Evolutionary conservation across 768 basidiomycete genomes (phyloP).

Genomic region (Sistotremastrum suecicum): DNA sequence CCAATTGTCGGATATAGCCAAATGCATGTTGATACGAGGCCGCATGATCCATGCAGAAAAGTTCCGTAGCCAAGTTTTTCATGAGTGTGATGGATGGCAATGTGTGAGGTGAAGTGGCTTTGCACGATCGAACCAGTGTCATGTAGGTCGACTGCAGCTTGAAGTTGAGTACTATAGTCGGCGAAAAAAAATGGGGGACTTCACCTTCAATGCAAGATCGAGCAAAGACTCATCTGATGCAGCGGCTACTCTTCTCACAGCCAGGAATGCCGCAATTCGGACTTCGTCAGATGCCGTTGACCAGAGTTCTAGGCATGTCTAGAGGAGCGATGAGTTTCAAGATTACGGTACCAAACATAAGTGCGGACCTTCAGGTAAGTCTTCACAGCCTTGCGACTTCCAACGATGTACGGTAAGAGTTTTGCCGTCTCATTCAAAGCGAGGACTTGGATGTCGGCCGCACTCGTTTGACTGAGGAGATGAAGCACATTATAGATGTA

Average conservation of each 20-base stretch:
- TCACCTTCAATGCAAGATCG: slow-evolving; percentile 78
- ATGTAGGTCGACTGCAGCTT: slow-evolving; percentile 66
- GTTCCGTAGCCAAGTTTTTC: slow-evolving; percentile 94
- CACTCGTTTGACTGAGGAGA: slow-evolving; percentile 61
- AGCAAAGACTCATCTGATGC: slow-evolving; percentile 67
- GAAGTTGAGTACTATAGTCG: not conserved
- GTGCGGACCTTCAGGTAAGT: slow-evolving; percentile 65
- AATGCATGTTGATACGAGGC: slow-evolving; percentile 88
- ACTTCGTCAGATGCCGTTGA: slow-evolving; percentile 66
- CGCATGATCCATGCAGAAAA: slow-evolving; percentile 68
- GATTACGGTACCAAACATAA: not conserved
- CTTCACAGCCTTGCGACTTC: slow-evolving; percentile 74
- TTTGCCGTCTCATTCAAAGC: slow-evolving; percentile 79
- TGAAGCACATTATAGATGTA: slow-evolving; percentile 82
- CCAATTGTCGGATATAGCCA: slow-evolving; percentile 88
- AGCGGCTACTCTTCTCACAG: slow-evolving; percentile 66
- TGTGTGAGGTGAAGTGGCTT: slow-evolving; percentile 75
- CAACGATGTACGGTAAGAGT: slow-evolving; percentile 76
- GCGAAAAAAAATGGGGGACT: slow-evolving; percentile 6
- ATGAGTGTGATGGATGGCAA: slow-evolving; percentile 88
- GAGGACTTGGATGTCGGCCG: slow-evolving; percentile 48
- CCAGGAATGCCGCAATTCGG: slow-evolving; percentile 75
- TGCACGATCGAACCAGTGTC: slow-evolving; percentile 68
- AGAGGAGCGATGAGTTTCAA: slow-evolving; percentile 2
- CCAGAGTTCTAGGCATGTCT: slow-evolving; percentile 83